Conservation (phyloP, 2,329 filamentous ascomycete species). For the Drechslera avenae region DNA sequence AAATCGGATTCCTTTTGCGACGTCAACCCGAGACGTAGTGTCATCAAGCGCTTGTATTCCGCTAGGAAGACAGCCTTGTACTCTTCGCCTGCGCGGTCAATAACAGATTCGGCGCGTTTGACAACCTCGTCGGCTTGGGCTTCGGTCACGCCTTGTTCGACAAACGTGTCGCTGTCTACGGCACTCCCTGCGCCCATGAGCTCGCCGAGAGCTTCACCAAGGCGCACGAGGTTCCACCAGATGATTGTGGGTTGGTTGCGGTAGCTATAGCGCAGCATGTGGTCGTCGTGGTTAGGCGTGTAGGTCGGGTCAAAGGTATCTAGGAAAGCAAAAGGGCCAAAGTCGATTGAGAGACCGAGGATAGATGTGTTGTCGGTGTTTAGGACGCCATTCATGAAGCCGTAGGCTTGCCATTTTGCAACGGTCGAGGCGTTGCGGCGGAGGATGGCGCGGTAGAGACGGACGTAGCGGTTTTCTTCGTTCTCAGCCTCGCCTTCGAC, state of each 20-base stretch:
- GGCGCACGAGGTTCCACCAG: conserved; percentile 96
- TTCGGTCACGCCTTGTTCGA: conserved; percentile 72
- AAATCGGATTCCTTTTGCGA: conserved; percentile 75
- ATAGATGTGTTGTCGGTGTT: conserved; percentile 98
- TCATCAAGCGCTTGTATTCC: conserved; percentile 91
- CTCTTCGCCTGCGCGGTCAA: conserved; percentile 80
- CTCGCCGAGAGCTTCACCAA: conserved; percentile 89
- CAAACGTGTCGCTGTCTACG: conserved; percentile 74
- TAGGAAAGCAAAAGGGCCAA: conserved; percentile 95
- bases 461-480: conserved; percentile 83
- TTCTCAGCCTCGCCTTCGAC: conserved; percentile 70
- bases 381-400: conserved; percentile 98
- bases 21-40: conserved; percentile 75
- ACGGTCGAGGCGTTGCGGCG: conserved; percentile 86
- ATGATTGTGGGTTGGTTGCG: conserved; percentile 93
- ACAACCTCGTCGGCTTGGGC: conserved; percentile 73
- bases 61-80: conserved; percentile 84
- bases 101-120: conserved; percentile 80
- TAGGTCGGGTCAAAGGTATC: conserved; percentile 95
- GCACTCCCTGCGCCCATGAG: conserved; percentile 76
- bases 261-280: conserved; percentile 85
- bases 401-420: conserved; percentile 94
- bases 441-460: conserved; percentile 85
- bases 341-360: conserved; percentile 87
- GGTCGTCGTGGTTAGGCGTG: conserved; percentile 96